Conservation (phyloP, 352 stramenopile genomes). For the Thraustochytrium sp. region DNA sequence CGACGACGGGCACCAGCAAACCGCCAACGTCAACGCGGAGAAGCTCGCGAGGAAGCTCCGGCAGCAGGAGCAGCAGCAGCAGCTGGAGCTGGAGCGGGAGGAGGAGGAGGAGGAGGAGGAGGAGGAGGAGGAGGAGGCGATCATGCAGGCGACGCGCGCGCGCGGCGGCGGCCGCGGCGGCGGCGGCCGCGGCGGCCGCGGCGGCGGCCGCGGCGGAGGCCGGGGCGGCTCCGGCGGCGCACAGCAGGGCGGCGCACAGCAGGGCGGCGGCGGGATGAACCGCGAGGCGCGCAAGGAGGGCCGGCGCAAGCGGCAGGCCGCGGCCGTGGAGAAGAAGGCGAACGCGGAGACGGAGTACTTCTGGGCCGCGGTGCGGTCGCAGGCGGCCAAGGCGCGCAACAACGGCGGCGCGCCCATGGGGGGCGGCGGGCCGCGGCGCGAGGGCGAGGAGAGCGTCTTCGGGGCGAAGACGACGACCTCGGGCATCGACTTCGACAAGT, state of each 20-base stretch:
- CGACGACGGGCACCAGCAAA: not conserved
- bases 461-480: constrained; percentile 72
- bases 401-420: no score
- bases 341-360: not conserved
- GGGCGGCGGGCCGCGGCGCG: no score
- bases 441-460: constrained; percentile 76
- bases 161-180: not conserved
- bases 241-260: not conserved
- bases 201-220: no score
- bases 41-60: not conserved
- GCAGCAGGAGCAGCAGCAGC: not conserved
- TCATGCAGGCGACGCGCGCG: not conserved
- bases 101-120: not conserved
- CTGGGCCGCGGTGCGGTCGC: not conserved
- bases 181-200: not conserved
- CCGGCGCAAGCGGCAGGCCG: not conserved
- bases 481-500: constrained; percentile 97
- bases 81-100: not conserved
- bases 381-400: no score
- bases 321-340: not conserved
- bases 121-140: not conserved
- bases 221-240: not conserved
- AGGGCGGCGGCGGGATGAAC: not conserved
- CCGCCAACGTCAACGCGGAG: not conserved
- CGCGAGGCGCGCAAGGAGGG: not conserved